A percentile compares a stretch with the other conserved stretches of the same genome.
These are phyloP conservation scores for Candida tibetensis DNA, from an alignment of 805 yeast genomes.

Conservation along the genomic window DNA sequence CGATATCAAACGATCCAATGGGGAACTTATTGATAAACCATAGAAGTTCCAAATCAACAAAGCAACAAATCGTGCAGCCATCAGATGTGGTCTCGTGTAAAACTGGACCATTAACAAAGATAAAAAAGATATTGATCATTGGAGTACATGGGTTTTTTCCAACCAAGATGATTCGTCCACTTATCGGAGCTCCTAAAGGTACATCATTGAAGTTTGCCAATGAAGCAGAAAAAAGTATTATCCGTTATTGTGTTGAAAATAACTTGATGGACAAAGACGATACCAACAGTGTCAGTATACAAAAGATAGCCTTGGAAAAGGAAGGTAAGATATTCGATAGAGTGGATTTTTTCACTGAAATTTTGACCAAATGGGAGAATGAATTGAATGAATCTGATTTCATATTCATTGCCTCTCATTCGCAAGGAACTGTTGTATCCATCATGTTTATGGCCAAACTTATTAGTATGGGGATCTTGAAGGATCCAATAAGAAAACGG, in stretches of 20 bases:
- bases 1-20: slow-evolving; percentile 40
- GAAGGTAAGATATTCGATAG: slow-evolving; percentile 90
- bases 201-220: slow-evolving; percentile 87
- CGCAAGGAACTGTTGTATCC: slow-evolving; percentile 94
- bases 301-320: slow-evolving; percentile 88
- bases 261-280: slow-evolving; percentile 33
- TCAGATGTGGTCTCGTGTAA: slow-evolving; percentile 25
- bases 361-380: slow-evolving; percentile 66
- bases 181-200: slow-evolving; percentile 95
- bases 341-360: slow-evolving; percentile 73
- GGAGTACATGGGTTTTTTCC: slow-evolving; percentile 99
- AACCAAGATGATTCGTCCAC: slow-evolving; percentile 72
- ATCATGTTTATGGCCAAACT: slow-evolving; percentile 72
- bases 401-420: slow-evolving; percentile 89
- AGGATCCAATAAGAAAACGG: slow-evolving; percentile 39
- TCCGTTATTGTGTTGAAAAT: slow-evolving; percentile 54
- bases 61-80: slow-evolving; percentile 7
- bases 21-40: slow-evolving; percentile 41
- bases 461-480: slow-evolving; percentile 52
- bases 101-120: slow-evolving; percentile 27
- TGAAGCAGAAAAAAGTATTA: slow-evolving; percentile 80
- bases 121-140: slow-evolving; percentile 68
- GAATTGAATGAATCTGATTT: slow-evolving; percentile 69
- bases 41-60: slow-evolving; percentile 3
- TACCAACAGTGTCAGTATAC: slow-evolving; percentile 49